Evolutionary conservation across 179 eudicot species (phyloP), one percentile per base, ranked within the genome.

Genomic region (Silene noctiflora): DNA sequence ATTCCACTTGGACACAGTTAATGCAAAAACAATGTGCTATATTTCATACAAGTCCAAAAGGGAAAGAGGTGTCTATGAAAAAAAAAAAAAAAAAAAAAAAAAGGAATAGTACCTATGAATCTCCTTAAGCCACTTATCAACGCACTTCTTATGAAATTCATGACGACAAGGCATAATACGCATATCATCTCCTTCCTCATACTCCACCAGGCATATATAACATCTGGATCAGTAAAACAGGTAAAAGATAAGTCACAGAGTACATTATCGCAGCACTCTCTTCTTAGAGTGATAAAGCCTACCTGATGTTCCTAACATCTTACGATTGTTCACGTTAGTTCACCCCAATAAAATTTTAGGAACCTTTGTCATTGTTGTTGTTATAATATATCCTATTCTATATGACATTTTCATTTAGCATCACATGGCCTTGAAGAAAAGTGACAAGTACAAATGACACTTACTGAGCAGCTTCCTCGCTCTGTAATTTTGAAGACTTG

Each of bases 101-200:
- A 39, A 39, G 6, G 31, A 73, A 19, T 46, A 69, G 61, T 73
- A 93, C 98, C 98, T 93, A 85, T 95, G 99, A 77, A 95, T 89
- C 85, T 95, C 99, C 87, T 95, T 95, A 33, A 95, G 94, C 99
- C 99, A 95, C 87, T 95, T 95, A 83, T 95, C 99, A 22, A 95
- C 67, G 58, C 98, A 95, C 61, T 84, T 76, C 79, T 85, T 83
- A 67, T 95, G 99, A 84, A 91, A 95, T 67, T 95, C 98, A 72
- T 95, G 99, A 79, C 89, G 92, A 86, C 99, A 95, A 33, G 99
- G 99, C 59, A 95, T 80, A 79, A 84, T 76, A 48, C 99, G 85
- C 82, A 93, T 75, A 19, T 75, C 76, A 73, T 95, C 99, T 67
- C 97, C 98, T 79, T 93, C 96, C 75, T 95, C 98, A 13, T 95